Evolutionary conservation across 805 yeast species (phyloP).

Genomic region (Yamadazyma scolyti): DNA sequence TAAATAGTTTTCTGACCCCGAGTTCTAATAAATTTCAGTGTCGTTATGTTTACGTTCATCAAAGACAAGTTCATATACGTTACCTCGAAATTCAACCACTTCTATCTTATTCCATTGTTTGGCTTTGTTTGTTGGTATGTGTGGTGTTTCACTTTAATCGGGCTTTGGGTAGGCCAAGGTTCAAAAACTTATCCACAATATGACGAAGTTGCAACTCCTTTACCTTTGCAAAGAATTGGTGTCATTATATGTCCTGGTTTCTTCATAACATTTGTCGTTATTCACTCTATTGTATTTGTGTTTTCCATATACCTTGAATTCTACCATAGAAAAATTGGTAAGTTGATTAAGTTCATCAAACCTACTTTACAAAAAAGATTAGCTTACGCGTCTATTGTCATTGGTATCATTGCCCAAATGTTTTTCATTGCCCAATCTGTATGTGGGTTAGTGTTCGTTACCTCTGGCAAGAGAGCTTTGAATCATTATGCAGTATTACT

Average conservation of each 20-base stretch:
- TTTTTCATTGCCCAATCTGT: slow-evolving; percentile 19
- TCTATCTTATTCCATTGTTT: slow-evolving; percentile 21
- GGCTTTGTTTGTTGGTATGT: slow-evolving; percentile 23
- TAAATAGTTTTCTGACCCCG: too few species aligned
- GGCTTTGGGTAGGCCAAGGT: slow-evolving; percentile 19
- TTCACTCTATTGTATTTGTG: slow-evolving; percentile 20
- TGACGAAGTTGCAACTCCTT: slow-evolving; percentile 17
- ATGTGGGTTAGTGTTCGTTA: slow-evolving; percentile 15
- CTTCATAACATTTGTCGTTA: slow-evolving; percentile 16
- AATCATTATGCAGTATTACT: slow-evolving; percentile 21
- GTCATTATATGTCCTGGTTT: slow-evolving; percentile 20
- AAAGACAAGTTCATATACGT: slow-evolving; percentile 9
- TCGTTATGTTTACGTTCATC: slow-evolving; percentile 5
- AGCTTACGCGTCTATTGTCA: slow-evolving; percentile 19
- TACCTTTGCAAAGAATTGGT: slow-evolving; percentile 24
- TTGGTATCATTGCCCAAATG: slow-evolving; percentile 20
- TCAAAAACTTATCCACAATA: slow-evolving; percentile 17
- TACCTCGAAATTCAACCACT: slow-evolving; percentile 21
- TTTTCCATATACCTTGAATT: slow-evolving; percentile 21
- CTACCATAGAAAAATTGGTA: slow-evolving; percentile 25
- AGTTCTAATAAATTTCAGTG: too few species aligned
- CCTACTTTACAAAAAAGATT: slow-evolving; percentile 20
- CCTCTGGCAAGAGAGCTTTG: slow-evolving; percentile 10
- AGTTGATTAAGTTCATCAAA: slow-evolving; percentile 23
- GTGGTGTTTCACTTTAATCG: slow-evolving; percentile 17